Percentiles rank a stretch among this genome's conserved stretches.
phyloP scores from a whole-genome alignment of 169 alveolate species.

The Sarcocystis neurona region DNA sequence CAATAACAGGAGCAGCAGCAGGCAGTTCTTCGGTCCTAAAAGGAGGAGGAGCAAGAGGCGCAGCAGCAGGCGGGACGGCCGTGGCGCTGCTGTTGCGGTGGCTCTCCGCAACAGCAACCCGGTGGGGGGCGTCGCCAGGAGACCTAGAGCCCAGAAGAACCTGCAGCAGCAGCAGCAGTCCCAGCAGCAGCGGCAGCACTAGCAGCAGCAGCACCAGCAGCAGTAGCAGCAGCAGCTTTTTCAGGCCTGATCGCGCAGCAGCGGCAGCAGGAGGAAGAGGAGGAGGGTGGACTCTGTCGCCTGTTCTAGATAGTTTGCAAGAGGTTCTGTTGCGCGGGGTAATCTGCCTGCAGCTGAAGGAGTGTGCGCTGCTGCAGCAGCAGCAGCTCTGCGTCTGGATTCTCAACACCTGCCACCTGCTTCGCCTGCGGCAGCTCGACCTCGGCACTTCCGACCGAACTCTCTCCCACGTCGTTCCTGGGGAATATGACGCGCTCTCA shows the following conservation, averaged over 20 bases:
- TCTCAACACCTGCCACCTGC: constrained; percentile 40
- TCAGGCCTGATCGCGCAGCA: background rate
- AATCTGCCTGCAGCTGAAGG: constrained; percentile 29
- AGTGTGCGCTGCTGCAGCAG: constrained; percentile 39
- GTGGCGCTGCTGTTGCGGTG: no score
- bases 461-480: constrained; percentile 27
- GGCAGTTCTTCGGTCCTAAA: no score
- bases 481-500: background rate
- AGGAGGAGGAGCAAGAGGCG: no score
- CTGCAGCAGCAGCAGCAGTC: no score
- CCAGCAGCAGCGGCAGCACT: background rate
- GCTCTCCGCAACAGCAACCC: no score
- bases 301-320: background rate
- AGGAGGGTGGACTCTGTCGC: no score
- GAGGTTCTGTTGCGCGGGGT: constrained; percentile 25
- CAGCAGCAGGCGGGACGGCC: no score
- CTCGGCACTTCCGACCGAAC: constrained; percentile 15
- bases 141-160: no score
- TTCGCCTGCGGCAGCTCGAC: constrained; percentile 51
- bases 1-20: background rate
- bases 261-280: background rate
- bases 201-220: background rate
- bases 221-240: background rate
- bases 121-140: no score
- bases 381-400: constrained; percentile 41